Base-by-base conservation (phyloP, 225 moss, liverwort and hornwort species). In the Anthoceros angustus region DNA sequence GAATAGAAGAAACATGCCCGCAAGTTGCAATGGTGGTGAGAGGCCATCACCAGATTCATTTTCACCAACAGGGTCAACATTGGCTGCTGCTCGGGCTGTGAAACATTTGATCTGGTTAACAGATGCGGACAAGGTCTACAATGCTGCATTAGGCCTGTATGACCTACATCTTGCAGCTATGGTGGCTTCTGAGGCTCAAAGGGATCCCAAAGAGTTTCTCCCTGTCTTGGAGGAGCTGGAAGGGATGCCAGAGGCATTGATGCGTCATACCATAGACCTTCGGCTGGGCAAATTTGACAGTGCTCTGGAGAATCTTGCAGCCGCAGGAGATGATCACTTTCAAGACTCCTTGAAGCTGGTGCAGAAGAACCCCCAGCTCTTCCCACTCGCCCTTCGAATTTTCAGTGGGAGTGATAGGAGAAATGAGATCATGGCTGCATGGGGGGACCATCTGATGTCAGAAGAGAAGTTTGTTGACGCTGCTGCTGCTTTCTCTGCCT, bases 81-180 rank as follows among this genome's bases (percentile, higher is more conserved):
- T 98, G 71, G 87, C 85, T 83, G 92, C 98, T 18, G 98, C 92
- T 75, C 84, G 88, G 68, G 98, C 87, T 49, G 80, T 98, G 66
- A 92, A 89, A 76, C 98, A 98, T 76, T 76, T 98, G 68, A 78
- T 98, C 2, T 98, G 98, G 98, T 85, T 98, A 63, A 86, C 98
- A 73, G 98, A 98, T 70, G 84, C 86, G 26, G 89, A 89, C 61
- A 75, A 77, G 20, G 83, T 92, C 0, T 98, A 92, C 64, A 80
- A 81, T 72, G 92, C 80, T 71, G 92, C 98, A 25, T 75, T 98
- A 61, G 98, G 92, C 48, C 80, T 92, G 18, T 98, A 98, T 73
- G 98, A 98, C 70, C 77, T 98, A 69, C 88, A 89, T 66, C 81
- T 98, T 78, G 98, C 98, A 65, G 98, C 98, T 41, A 92, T 98